A percentile compares a stretch with the other conserved stretches of the same genome.
phyloP scores from a whole-genome alignment of 2,329 filamentous ascomycete genomes.

The Aotearoamyces nothofagi region DNA sequence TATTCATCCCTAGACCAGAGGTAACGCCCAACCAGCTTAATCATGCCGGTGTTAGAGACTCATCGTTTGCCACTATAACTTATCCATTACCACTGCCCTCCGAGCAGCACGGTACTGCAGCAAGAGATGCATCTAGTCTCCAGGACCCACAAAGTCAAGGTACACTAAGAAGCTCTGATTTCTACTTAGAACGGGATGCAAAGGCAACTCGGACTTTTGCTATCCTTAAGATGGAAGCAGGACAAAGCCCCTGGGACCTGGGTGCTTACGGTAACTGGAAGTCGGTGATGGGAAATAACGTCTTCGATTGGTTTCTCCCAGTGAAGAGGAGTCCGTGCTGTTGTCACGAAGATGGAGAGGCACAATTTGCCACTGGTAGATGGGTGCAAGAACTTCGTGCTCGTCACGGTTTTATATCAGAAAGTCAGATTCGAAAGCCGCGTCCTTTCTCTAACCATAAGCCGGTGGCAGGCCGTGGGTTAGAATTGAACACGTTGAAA shows the following conservation, averaged over 20 bases:
- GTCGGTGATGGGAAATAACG: conserved; percentile 59
- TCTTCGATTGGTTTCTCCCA: conserved; percentile 70
- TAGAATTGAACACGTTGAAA: too few relatives aligned
- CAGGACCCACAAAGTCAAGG: conserved; percentile 1
- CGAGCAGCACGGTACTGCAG: too few relatives aligned
- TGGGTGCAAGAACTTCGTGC: conserved; percentile 39
- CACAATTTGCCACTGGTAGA: conserved; percentile 54
- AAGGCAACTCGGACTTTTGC: conserved; percentile 54
- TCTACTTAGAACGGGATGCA: conserved; percentile 10
- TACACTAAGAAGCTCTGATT: conserved; percentile 4
- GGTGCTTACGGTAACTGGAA: conserved; percentile 57
- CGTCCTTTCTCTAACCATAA: too few relatives aligned
- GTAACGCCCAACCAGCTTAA: conserved; percentile 6
- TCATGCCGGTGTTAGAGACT: neutral
- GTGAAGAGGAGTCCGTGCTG: conserved; percentile 60
- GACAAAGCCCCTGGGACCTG: conserved; percentile 78
- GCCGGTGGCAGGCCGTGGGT: too few relatives aligned
- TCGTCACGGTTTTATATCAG: conserved; percentile 2
- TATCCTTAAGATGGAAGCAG: conserved; percentile 55
- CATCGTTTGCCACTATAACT: conserved; percentile 3
- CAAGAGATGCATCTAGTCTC: conserved; percentile 1
- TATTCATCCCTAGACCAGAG: conserved; percentile 45
- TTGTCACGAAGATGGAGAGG: conserved; percentile 46
- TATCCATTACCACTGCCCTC: conserved; percentile 3
- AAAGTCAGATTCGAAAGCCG: conserved; percentile 4